A percentile compares a stretch with the other conserved stretches of the same genome.
Evolutionary conservation across 139 green algal genomes (phyloP).

Genomic region (Tetradesmus lagerheimii): DNA sequence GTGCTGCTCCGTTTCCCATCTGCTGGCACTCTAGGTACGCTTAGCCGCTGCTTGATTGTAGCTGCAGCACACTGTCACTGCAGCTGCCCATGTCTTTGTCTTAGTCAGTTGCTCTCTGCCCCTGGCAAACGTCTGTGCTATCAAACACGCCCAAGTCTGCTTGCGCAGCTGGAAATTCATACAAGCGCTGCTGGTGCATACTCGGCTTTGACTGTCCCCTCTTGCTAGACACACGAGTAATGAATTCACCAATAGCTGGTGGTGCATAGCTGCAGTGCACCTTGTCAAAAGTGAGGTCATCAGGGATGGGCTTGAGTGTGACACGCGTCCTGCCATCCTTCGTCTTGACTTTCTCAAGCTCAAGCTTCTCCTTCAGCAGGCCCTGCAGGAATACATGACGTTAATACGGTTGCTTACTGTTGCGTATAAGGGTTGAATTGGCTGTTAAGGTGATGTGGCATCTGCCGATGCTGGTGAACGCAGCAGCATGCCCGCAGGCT

Average conservation of each 20-base stretch:
- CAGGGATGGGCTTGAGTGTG: constrained; percentile 82
- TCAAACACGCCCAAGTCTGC: no score
- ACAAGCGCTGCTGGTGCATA: neutral
- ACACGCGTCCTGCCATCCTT: constrained; percentile 67
- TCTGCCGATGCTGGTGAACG: neutral
- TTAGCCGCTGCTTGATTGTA: no score
- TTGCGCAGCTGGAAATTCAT: no score
- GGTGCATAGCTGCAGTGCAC: constrained; percentile 43
- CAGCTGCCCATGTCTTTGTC: no score
- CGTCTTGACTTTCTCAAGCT: constrained; percentile 72
- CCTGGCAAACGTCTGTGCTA: no score
- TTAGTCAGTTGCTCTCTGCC: no score
- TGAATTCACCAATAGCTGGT: neutral
- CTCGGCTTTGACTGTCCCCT: neutral
- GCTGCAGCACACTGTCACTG: no score
- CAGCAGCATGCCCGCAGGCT: neutral
- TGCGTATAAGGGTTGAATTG: neutral
- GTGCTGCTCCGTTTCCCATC: no score
- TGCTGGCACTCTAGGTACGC: no score
- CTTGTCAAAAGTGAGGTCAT: constrained; percentile 91
- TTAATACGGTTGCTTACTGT: no score
- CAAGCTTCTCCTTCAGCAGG: constrained; percentile 89
- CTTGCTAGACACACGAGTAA: no score
- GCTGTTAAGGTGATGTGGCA: neutral
- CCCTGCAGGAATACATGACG: neutral